Percentiles rank a stretch among this genome's conserved stretches.
phyloP scores from a whole-genome alignment of 257 asterid species.

The Asclepias syriaca region DNA sequence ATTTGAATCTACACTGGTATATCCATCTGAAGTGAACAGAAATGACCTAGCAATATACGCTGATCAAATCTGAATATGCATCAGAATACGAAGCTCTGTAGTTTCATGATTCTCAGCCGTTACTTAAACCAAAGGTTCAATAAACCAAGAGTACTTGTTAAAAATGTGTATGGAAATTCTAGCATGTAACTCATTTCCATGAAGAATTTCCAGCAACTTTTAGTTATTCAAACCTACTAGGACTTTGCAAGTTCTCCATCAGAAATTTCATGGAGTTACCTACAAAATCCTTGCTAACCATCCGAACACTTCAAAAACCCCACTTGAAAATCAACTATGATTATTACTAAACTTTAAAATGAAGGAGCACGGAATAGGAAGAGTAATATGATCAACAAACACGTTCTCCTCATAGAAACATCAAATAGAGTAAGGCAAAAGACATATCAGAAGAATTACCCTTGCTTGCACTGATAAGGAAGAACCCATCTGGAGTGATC shows the following conservation, averaged over 20 bases:
- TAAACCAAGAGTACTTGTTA: too few relatives aligned
- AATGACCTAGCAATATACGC: too few relatives aligned
- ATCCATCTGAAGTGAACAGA: too few relatives aligned
- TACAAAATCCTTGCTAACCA: neutral
- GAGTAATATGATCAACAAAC: neutral
- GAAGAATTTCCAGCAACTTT: too few relatives aligned
- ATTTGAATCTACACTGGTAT: too few relatives aligned
- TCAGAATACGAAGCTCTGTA: too few relatives aligned
- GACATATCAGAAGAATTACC: conserved; percentile 34
- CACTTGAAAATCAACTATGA: neutral
- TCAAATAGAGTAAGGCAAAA: neutral
- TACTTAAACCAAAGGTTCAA: too few relatives aligned
- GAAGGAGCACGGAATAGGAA: neutral
- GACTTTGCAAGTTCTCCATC: neutral
- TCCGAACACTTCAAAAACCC: neutral
- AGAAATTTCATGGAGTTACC: neutral
- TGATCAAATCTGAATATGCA: too few relatives aligned
- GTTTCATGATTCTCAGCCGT: too few relatives aligned
- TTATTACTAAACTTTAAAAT: neutral
- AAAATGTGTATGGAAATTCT: too few relatives aligned
- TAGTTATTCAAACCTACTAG: neutral
- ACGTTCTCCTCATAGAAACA: neutral
- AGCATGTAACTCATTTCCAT: too few relatives aligned
- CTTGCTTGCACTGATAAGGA: conserved; percentile 99
- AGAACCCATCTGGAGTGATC: conserved; percentile 87